phyloP scores from a whole-genome alignment of 1,284 basidiomycete genomes.

The Hemileia vastatrix region DNA sequence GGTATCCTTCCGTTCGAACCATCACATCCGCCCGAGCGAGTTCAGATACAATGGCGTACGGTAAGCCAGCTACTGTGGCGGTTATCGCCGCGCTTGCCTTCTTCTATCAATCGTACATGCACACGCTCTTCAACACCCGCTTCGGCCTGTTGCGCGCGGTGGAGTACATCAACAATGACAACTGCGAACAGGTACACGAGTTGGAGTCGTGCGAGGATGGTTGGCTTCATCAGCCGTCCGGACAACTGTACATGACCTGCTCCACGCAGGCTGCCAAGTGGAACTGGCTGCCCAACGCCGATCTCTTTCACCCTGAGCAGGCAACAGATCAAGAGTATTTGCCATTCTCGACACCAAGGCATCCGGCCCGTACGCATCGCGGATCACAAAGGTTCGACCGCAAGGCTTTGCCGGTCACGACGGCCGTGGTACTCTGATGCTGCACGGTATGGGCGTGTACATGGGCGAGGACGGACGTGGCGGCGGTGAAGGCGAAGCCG shows the following conservation, averaged over 20 bases:
- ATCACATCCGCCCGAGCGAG: too few relatives aligned
- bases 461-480: conserved; percentile 50
- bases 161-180: too few relatives aligned
- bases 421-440: conserved; percentile 49
- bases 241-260: conserved; percentile 61
- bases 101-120: too few relatives aligned
- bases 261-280: conserved; percentile 52
- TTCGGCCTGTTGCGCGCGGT: too few relatives aligned
- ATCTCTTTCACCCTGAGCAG: conserved; percentile 47
- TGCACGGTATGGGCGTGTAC: conserved; percentile 65
- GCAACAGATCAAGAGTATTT: conserved; percentile 24
- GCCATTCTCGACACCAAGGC: conserved; percentile 52
- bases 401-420: conserved; percentile 46
- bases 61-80: too few relatives aligned
- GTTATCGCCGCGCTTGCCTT: too few relatives aligned
- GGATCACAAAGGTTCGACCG: conserved; percentile 50
- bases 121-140: too few relatives aligned
- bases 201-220: too few relatives aligned
- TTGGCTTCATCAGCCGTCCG: conserved; percentile 46
- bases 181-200: too few relatives aligned
- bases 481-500: neutral
- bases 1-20: too few relatives aligned
- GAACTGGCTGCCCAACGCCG: conserved; percentile 53
- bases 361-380: conserved; percentile 51
- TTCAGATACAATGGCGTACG: too few relatives aligned